These are phyloP conservation scores for Phytopythium litorale DNA, from an alignment of 352 stramenopile species.

Conservation along the genomic window DNA sequence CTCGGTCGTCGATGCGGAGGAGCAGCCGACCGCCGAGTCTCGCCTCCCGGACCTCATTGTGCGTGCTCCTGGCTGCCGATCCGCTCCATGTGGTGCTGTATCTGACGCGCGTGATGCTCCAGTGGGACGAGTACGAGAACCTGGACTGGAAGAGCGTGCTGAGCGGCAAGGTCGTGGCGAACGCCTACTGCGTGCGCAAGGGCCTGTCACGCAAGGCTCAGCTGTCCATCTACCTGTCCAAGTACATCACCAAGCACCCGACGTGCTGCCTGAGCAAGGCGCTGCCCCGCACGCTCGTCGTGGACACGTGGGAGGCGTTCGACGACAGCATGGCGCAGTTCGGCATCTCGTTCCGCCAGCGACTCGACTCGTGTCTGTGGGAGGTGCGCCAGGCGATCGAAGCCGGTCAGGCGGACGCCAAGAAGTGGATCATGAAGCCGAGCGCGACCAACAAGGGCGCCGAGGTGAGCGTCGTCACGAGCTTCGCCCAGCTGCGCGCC, in stretches of 20 bases:
- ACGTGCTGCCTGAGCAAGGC: slow-evolving; percentile 40
- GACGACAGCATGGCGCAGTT: slow-evolving; percentile 55
- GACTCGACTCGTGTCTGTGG: slow-evolving; percentile 55
- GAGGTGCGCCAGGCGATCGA: slow-evolving; percentile 47
- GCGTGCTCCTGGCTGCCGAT: slow-evolving; percentile 3
- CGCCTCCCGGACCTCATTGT: slow-evolving; percentile 33
- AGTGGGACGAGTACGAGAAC: slow-evolving; percentile 71
- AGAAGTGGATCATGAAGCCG: slow-evolving; percentile 73
- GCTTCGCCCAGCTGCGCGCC: slow-evolving; percentile 53
- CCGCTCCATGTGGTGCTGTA: background rate
- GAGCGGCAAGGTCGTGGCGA: slow-evolving; percentile 45
- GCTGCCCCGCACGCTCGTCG: slow-evolving; percentile 49
- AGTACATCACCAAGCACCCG: slow-evolving; percentile 64
- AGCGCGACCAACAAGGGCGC: slow-evolving; percentile 73
- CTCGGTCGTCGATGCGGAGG: slow-evolving; percentile 15
- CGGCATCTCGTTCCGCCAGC: slow-evolving; percentile 52
- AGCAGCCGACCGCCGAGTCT: background rate
- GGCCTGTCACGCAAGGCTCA: slow-evolving; percentile 69
- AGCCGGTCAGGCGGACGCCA: slow-evolving; percentile 15
- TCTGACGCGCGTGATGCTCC: slow-evolving; percentile 9
- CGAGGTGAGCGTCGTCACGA: slow-evolving; percentile 59
- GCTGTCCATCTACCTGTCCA: slow-evolving; percentile 61
- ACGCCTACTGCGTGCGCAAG: slow-evolving; percentile 71
- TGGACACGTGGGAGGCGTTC: slow-evolving; percentile 72
- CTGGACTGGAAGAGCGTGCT: slow-evolving; percentile 57